These are phyloP conservation scores for Calycina herbarum DNA, from an alignment of 2,329 filamentous ascomycete species.

Conservation along the genomic window DNA sequence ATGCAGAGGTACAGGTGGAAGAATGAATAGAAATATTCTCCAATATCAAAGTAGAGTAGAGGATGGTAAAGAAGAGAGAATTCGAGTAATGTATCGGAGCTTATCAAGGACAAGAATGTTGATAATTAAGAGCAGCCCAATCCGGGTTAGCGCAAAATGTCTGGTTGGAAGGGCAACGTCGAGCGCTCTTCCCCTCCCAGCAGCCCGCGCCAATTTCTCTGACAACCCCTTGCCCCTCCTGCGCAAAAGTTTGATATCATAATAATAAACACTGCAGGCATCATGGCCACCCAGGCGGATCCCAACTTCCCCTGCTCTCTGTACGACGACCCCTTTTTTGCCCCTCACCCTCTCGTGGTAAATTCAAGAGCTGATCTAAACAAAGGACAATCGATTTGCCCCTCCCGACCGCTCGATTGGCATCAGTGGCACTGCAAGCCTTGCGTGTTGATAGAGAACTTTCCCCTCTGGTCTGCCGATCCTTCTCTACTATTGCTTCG, in stretches of 20 bases:
- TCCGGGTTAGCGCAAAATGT: neutral
- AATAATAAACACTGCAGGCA: conserved; percentile 15
- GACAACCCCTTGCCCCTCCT: conserved; percentile 1
- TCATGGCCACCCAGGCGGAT: conserved; percentile 36
- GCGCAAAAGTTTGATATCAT: conserved; percentile 2
- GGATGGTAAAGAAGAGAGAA: conserved; percentile 19
- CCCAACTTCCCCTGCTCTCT: conserved; percentile 62
- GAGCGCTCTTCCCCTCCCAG: neutral
- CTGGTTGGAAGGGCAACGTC: neutral
- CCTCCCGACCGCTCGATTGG: conserved; percentile 77
- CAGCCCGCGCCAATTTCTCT: neutral
- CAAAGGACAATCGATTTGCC: conserved; percentile 48
- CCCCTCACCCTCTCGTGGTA: conserved; percentile 20
- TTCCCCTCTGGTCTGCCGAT: conserved; percentile 76
- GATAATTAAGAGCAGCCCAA: neutral
- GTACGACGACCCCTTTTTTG: conserved; percentile 48
- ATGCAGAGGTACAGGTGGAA: neutral
- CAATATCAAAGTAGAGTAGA: conserved; percentile 16
- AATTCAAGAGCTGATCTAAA: conserved; percentile 5
- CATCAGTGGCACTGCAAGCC: conserved; percentile 70
- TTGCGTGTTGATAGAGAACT: conserved; percentile 87
- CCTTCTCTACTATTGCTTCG: conserved; percentile 57
- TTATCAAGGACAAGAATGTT: conserved; percentile 12
- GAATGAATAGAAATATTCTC: conserved; percentile 24
- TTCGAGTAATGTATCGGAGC: neutral